Base-by-base conservation (phyloP, 2,329 filamentous ascomycete species). In the Ceratocystis alfenasii region DNA sequence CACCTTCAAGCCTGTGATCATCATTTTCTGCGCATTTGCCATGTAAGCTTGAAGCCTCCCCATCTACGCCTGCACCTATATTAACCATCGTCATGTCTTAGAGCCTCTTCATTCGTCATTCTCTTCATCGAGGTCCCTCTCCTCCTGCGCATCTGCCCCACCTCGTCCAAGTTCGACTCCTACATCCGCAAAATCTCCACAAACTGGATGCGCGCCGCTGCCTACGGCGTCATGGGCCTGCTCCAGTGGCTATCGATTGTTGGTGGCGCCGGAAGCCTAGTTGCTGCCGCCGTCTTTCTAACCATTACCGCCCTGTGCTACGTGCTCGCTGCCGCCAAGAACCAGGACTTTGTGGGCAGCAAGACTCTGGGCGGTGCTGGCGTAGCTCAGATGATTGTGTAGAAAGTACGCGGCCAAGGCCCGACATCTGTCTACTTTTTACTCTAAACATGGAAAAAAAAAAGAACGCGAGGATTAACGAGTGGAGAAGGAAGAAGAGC, bases 381-480 rank as follows among this genome's bases (percentile, higher is more conserved):
- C 64, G 88, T 96, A 71, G 94, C 91, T 69, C 92, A 96, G 80
- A 96, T 97, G 93, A 96, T 97, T 77, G 91, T 97, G 73, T 95
- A 81, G 79, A 57, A 41, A 10, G 46, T 17, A n/a, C 2, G 17
- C 8, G 17, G 45, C 45, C 1, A 17, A 10, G 20, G 45, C 36
- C 36, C 36, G 36, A 7, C 36, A 41, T 12, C 36, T 10, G 33
- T 36, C 33, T 12, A 10, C 36, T 41, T 41, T 41, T 12, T 41
- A 12, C 36, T 41, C 36, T 12, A 41, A 41, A 41, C 36, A 8
- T 4, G 36, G 36, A 4, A 12, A 12, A 41, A 28, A 33, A 41
- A 41, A 48, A 55, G 7, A 53, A 53, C 17, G 36, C n/a, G 20
- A 22, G n/a, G 36, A n/a, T 33, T 50, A n/a, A 41, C 25, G 44